Conservation (phyloP, 495 filamentous ascomycete genomes). For the Tuber indicum region DNA sequence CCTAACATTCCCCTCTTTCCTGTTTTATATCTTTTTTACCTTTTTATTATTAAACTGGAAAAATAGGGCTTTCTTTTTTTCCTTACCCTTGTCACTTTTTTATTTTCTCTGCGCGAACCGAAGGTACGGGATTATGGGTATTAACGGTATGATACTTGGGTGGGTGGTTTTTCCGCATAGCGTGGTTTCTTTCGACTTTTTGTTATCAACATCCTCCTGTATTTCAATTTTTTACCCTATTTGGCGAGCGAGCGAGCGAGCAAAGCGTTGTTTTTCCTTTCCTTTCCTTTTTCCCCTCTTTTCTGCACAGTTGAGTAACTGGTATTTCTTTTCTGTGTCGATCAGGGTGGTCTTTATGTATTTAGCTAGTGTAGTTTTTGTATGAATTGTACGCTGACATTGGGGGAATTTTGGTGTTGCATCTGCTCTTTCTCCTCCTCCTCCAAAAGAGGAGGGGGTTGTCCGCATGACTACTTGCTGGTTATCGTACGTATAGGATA, state of each 20-base stretch:
- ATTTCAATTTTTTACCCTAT: slow-evolving; percentile 30
- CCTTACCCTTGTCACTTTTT: background rate
- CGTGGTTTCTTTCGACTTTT: slow-evolving; percentile 42
- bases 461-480: background rate
- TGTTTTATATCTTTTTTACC: slow-evolving; percentile 37
- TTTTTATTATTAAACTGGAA: slow-evolving; percentile 10
- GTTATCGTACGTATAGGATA: background rate
- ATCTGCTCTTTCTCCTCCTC: background rate
- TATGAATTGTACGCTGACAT: slow-evolving; percentile 3
- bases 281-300: slow-evolving; percentile 9
- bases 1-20: slow-evolving; percentile 22
- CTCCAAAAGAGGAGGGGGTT: background rate
- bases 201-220: slow-evolving; percentile 6
- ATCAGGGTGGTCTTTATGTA: background rate
- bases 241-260: background rate
- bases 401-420: slow-evolving; percentile 1
- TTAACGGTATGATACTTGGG: slow-evolving; percentile 47
- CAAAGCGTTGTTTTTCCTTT: slow-evolving; percentile 12
- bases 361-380: background rate
- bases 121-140: slow-evolving; percentile 46
- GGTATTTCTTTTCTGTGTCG: slow-evolving; percentile 3
- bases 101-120: slow-evolving; percentile 41
- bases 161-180: slow-evolving; percentile 47
- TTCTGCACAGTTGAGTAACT: slow-evolving; percentile 2
- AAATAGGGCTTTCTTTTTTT: background rate